Percentiles rank a stretch among this genome's conserved stretches.
These are phyloP conservation scores for Trichoderma harzianum DNA, from an alignment of 2,329 filamentous ascomycete species.

Conservation along the genomic window DNA sequence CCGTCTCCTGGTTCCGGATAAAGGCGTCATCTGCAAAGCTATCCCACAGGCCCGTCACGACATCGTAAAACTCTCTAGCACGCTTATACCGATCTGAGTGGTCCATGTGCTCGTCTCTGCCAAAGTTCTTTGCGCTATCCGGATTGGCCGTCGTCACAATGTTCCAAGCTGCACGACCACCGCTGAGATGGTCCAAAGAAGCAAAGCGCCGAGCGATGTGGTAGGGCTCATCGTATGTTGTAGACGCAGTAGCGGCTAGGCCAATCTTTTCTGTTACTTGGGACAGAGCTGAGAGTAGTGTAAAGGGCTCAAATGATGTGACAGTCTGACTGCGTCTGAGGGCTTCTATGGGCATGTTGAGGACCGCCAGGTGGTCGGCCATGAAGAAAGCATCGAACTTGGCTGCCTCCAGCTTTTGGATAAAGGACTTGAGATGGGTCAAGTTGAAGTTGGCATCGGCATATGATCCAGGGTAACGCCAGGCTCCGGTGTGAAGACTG, in stretches of 20 bases:
- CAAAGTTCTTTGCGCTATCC: conserved; percentile 51
- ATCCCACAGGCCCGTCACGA: conserved; percentile 52
- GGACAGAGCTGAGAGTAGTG: conserved; percentile 48
- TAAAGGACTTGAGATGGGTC: conserved; percentile 49
- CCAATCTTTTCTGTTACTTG: conserved; percentile 48
- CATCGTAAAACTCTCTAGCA: conserved; percentile 51
- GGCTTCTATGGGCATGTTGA: conserved; percentile 56
- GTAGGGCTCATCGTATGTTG: conserved; percentile 53
- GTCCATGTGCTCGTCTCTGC: conserved; percentile 47
- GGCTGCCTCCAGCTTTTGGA: conserved; percentile 50
- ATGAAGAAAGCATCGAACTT: conserved; percentile 58
- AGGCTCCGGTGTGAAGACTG: conserved; percentile 53
- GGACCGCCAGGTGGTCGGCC: conserved; percentile 52
- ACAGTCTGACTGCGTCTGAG: conserved; percentile 56
- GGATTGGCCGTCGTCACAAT: conserved; percentile 53
- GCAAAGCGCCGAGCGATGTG: conserved; percentile 53
- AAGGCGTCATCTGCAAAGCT: conserved; percentile 56
- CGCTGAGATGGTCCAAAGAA: conserved; percentile 50
- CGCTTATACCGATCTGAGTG: conserved; percentile 49
- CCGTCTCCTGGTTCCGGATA: conserved; percentile 44
- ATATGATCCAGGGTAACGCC: conserved; percentile 53
- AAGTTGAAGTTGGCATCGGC: conserved; percentile 58
- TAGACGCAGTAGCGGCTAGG: conserved; percentile 52
- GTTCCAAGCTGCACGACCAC: conserved; percentile 52
- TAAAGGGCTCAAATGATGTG: conserved; percentile 56